phyloP scores from a whole-genome alignment of 2,329 filamentous ascomycete genomes.

The Hypocrella siamensis region DNA sequence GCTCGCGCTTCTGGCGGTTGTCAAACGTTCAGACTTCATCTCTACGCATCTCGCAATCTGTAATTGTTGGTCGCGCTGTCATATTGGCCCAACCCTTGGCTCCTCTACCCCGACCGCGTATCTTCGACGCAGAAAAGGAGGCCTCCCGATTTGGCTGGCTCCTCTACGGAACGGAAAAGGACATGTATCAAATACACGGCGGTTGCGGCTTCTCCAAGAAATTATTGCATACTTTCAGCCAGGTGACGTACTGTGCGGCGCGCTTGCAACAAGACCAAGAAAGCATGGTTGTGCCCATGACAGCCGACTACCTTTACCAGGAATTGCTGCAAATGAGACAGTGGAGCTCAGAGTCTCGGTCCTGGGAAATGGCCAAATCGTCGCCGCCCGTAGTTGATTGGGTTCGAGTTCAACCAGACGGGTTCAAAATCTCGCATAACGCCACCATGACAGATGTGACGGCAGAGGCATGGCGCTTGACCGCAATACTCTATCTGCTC shows the following conservation, averaged over 20 bases:
- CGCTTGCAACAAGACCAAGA: constrained; percentile 17
- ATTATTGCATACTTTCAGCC: constrained; percentile 19
- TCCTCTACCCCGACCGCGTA: constrained; percentile 11
- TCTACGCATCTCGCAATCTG: constrained; percentile 20
- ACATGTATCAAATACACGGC: constrained; percentile 22
- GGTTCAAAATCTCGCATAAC: constrained; percentile 11
- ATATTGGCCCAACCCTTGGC: constrained; percentile 25
- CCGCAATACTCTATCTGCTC: constrained; percentile 21
- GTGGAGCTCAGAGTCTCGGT: constrained; percentile 16
- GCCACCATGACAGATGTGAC: constrained; percentile 22
- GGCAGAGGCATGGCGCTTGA: constrained; percentile 24
- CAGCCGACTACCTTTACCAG: constrained; percentile 11
- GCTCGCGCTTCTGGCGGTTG: constrained; percentile 18
- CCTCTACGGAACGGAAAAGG: constrained; percentile 17
- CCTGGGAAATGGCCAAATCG: constrained; percentile 8
- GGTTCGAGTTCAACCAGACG: constrained; percentile 11
- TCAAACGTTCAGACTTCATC: constrained; percentile 17
- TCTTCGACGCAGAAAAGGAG: constrained; percentile 14
- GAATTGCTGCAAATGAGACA: constrained; percentile 17
- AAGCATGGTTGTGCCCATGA: constrained; percentile 15
- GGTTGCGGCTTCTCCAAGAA: constrained; percentile 25
- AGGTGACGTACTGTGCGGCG: constrained; percentile 21
- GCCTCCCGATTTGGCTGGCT: constrained; percentile 21
- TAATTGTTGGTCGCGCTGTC: constrained; percentile 22
- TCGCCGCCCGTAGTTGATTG: constrained; percentile 11